Evolutionary conservation across 108 stramenopile species (phyloP).

Genomic region (Stephanodiscus minutulus): DNA sequence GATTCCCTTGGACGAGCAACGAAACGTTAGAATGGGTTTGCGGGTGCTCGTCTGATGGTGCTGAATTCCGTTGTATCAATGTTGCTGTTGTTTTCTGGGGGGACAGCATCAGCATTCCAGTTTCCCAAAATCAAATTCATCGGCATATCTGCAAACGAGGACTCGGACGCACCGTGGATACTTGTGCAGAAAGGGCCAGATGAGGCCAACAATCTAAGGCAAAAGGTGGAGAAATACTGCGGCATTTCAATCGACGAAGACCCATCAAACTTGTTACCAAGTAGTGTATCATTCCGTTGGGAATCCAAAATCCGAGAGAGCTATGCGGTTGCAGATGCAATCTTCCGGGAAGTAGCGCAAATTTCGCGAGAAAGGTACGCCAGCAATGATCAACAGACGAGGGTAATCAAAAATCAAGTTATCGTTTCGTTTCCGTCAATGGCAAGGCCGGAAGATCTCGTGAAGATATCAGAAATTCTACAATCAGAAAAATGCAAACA

Average conservation of each 20-base stretch:
- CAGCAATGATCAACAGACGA: neutral
- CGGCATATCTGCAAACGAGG: conserved; percentile 8
- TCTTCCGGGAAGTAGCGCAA: conserved; percentile 28
- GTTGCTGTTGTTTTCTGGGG: neutral
- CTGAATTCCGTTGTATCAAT: neutral
- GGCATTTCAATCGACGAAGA: neutral
- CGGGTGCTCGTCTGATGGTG: neutral
- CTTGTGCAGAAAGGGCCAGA: conserved; percentile 23
- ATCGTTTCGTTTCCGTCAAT: conserved; percentile 38
- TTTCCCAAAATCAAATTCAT: conserved; percentile 41
- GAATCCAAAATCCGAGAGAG: conserved; percentile 35
- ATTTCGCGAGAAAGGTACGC: conserved; percentile 7
- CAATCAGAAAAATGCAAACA: conserved; percentile 43
- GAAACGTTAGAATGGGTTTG: no score
- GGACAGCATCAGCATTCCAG: conserved; percentile 18
- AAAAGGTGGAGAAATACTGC: conserved; percentile 28
- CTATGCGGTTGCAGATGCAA: conserved; percentile 29
- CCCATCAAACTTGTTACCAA: neutral
- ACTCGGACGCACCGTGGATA: conserved; percentile 13
- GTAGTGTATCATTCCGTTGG: conserved; percentile 23
- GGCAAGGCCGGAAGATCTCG: conserved; percentile 28
- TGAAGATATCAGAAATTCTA: conserved; percentile 22
- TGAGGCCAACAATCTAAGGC: conserved; percentile 13
- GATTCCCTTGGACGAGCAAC: neutral
- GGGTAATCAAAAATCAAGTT: neutral